Conservation (phyloP, 1,139 yeast genomes). For the Yamadazyma membranifaciens region DNA sequence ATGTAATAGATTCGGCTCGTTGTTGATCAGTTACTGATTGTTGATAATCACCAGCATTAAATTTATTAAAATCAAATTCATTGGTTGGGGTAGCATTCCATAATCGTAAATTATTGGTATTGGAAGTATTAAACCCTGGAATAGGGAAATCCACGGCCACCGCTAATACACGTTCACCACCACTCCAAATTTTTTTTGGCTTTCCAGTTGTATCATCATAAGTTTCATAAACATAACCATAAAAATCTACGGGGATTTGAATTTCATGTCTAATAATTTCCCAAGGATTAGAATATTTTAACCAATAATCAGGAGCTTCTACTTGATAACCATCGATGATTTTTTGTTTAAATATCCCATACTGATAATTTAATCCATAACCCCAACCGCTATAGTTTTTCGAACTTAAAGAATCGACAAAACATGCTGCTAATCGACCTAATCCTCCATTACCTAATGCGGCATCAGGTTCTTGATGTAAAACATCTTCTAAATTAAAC, state of each 20-base stretch:
- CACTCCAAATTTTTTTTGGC: slow-evolving; percentile 69
- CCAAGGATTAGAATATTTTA: slow-evolving; percentile 88
- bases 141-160: slow-evolving; percentile 93
- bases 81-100: slow-evolving; percentile 91
- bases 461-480: slow-evolving; percentile 89
- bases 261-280: slow-evolving; percentile 85
- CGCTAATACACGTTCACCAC: slow-evolving; percentile 87
- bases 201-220: slow-evolving; percentile 51
- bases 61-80: slow-evolving; percentile 89
- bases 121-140: slow-evolving; percentile 83
- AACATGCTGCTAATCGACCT: slow-evolving; percentile 94
- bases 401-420: slow-evolving; percentile 83
- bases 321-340: slow-evolving; percentile 92
- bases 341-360: slow-evolving; percentile 90
- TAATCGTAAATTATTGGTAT: slow-evolving; percentile 84
- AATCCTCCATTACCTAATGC: slow-evolving; percentile 95
- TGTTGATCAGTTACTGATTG: slow-evolving; percentile 84
- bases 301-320: slow-evolving; percentile 94
- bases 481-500: slow-evolving; percentile 81
- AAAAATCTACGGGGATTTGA: slow-evolving; percentile 89
- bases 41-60: slow-evolving; percentile 88
- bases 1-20: slow-evolving; percentile 86
- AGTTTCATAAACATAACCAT: slow-evolving; percentile 73
- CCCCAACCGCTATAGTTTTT: slow-evolving; percentile 96
- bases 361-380: slow-evolving; percentile 88